phyloP scores from a whole-genome alignment of 2,329 filamentous ascomycete genomes.

The Arthrinium puccinioides region DNA sequence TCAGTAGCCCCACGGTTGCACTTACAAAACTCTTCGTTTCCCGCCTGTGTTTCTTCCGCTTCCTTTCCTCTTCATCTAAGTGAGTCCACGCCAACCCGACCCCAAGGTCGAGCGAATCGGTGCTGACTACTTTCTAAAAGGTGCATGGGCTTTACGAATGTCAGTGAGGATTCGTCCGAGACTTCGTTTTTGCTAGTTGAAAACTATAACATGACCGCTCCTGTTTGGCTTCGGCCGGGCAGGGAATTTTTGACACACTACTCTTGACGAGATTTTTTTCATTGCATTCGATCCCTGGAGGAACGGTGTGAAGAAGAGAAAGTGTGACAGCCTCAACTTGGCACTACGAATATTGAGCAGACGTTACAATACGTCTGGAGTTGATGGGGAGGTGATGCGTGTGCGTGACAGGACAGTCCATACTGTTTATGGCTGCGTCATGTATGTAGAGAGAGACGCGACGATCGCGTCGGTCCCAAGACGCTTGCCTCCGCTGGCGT shows the following conservation, averaged over 20 bases:
- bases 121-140: too few species aligned
- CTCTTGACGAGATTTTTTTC: conserved; percentile 36
- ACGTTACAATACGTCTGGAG: too few species aligned
- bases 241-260: conserved; percentile 72
- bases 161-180: conserved; percentile 85
- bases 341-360: background rate
- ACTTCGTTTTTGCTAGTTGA: conserved; percentile 86
- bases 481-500: too few species aligned
- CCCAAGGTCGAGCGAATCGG: too few species aligned
- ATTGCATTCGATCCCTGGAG: conserved; percentile 37
- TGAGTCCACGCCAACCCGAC: too few species aligned
- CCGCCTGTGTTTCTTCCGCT: conserved; percentile 10
- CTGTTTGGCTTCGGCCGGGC: conserved; percentile 59
- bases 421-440: too few species aligned
- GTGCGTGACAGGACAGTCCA: too few species aligned
- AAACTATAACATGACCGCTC: conserved; percentile 79
- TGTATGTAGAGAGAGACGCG: too few species aligned
- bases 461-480: too few species aligned
- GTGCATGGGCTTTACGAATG: conserved; percentile 75
- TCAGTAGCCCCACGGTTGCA: background rate
- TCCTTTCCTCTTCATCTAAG: conserved; percentile 45
- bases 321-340: background rate
- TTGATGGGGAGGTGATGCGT: too few species aligned
- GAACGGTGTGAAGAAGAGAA: conserved; percentile 43
- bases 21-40: background rate